phyloP scores from a whole-genome alignment of 2,329 filamentous ascomycete genomes.

The Clarireedia paspali region DNA sequence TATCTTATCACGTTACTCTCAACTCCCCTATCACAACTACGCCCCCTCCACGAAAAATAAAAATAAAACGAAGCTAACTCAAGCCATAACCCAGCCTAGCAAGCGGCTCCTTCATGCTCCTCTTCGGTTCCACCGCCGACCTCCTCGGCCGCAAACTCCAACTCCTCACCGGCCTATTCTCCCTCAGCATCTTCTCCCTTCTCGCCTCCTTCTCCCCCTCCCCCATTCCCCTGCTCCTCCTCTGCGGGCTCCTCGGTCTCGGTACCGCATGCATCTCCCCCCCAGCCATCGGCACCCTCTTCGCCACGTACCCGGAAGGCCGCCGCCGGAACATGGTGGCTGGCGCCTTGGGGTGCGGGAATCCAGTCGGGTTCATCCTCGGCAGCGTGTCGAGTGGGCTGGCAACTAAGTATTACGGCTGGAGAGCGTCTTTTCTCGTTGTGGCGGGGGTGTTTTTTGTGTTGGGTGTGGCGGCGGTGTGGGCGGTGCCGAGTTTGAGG shows the following conservation, averaged over 20 bases:
- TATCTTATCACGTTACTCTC: background rate
- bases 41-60: background rate
- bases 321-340: constrained; percentile 54
- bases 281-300: constrained; percentile 56
- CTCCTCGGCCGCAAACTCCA: constrained; percentile 56
- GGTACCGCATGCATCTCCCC: constrained; percentile 56
- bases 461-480: constrained; percentile 49
- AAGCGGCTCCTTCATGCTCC: constrained; percentile 56
- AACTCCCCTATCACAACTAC: too few relatives aligned
- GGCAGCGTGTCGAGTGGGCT: constrained; percentile 54
- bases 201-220: constrained; percentile 52
- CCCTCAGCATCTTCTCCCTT: constrained; percentile 49
- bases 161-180: constrained; percentile 51
- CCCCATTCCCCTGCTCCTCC: constrained; percentile 51
- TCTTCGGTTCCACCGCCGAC: constrained; percentile 59
- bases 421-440: constrained; percentile 56
- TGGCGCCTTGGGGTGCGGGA: constrained; percentile 46
- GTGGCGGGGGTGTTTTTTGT: constrained; percentile 56
- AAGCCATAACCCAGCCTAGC: constrained; percentile 39
- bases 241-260: constrained; percentile 58
- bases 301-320: constrained; percentile 54
- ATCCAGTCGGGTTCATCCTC: constrained; percentile 34
- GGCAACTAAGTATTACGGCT: constrained; percentile 51
- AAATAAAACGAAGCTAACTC: background rate
- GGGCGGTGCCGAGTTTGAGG: constrained; percentile 54